Conservation (phyloP, 805 yeast genomes). For the Soucietia sequanensis region DNA sequence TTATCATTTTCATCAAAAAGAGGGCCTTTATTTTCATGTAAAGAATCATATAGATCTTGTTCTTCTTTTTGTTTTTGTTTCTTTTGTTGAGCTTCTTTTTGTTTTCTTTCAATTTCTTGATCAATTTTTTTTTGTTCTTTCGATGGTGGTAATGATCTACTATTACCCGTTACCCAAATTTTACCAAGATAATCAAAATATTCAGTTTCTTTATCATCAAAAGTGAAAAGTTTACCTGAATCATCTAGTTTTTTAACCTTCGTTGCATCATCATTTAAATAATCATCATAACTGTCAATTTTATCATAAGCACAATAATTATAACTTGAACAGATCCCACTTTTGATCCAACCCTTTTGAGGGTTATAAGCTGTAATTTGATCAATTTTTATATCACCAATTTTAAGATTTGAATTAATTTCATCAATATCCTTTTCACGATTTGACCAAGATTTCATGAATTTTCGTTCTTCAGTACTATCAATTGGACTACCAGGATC, state of each 20-base stretch:
- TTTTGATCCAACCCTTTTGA: constrained; percentile 44
- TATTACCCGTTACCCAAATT: constrained; percentile 31
- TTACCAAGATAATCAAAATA: constrained; percentile 31
- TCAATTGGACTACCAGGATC: constrained; percentile 20
- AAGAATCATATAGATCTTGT: too few relatives aligned
- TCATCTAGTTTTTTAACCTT: constrained; percentile 12
- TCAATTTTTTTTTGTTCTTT: neutral
- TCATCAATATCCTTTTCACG: constrained; percentile 35
- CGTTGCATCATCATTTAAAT: neutral
- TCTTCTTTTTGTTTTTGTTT: neutral
- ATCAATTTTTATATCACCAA: constrained; percentile 7
- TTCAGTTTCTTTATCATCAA: constrained; percentile 11
- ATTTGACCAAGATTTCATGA: constrained; percentile 16
- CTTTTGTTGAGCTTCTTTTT: neutral
- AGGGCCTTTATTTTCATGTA: too few relatives aligned
- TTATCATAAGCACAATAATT: constrained; percentile 39
- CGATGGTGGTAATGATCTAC: neutral
- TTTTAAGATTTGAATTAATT: constrained; percentile 12
- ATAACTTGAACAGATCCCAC: constrained; percentile 32
- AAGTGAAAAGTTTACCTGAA: constrained; percentile 24
- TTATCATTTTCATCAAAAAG: too few relatives aligned
- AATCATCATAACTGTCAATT: constrained; percentile 19
- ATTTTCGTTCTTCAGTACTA: constrained; percentile 13
- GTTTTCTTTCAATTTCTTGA: neutral
- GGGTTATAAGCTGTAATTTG: constrained; percentile 28